phyloP scores from a whole-genome alignment of 1,284 basidiomycete genomes.

The Kalmanozyma brasiliensis region DNA sequence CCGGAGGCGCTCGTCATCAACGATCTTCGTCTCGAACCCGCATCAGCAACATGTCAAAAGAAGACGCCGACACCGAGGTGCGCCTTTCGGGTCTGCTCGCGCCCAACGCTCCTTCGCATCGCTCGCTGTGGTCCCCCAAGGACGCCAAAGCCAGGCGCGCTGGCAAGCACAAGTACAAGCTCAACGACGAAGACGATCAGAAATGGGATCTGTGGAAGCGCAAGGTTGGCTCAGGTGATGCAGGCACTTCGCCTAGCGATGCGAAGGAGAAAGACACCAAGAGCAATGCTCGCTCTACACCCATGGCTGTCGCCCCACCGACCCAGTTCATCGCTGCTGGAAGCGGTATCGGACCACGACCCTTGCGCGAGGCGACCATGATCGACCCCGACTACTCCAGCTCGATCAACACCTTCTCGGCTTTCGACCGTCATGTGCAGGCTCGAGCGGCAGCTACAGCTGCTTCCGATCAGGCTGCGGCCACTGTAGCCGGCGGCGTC shows the following conservation, averaged over 20 bases:
- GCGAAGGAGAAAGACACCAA: constrained; percentile 4
- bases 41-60: constrained; percentile 47
- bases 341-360: constrained; percentile 41
- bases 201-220: constrained; percentile 58
- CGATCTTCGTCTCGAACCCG: constrained; percentile 46
- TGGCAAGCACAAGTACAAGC: constrained; percentile 48
- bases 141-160: constrained; percentile 37
- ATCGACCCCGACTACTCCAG: constrained; percentile 30
- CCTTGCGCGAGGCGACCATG: constrained; percentile 40
- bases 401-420: constrained; percentile 24
- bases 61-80: constrained; percentile 44
- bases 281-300: constrained; percentile 31
- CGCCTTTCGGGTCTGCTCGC: constrained; percentile 57
- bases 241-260: background rate
- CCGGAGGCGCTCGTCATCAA: constrained; percentile 18
- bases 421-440: constrained; percentile 31
- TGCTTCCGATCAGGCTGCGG: background rate
- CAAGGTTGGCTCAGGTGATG: constrained; percentile 22
- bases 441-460: constrained; percentile 7
- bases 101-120: constrained; percentile 62
- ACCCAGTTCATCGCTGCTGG: constrained; percentile 41
- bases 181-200: constrained; percentile 52
- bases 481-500: constrained; percentile 15
- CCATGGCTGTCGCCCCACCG: constrained; percentile 47
- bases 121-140: constrained; percentile 50